Base-by-base conservation (phyloP, 352 stramenopile species). In the Pseudoperonospora humuli region DNA sequence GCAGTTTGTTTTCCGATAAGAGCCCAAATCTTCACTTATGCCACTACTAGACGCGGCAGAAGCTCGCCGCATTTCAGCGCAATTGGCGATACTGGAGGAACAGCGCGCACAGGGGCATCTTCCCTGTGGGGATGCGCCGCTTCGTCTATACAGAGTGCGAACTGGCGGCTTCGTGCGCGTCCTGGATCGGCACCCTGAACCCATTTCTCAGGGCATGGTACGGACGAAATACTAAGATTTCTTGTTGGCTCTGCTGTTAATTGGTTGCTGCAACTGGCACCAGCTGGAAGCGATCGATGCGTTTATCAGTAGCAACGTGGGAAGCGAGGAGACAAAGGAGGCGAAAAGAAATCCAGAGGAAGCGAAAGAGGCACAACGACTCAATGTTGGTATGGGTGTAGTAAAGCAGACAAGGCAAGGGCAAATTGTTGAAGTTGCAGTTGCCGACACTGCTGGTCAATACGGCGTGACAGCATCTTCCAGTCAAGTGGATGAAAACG, bases 91-190 rank as follows among this genome's bases (percentile, higher is more conserved):
- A 18, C 39, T 80, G 14, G 52, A 69, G 50, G 50, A 44, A 5
- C 59, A 66, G 39, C 63, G 59, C 34, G 39, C 38, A 10, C 29
- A 50, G 7, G 57, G 64, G 18, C 28, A 38, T 20, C 39, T 67
- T 1, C 33, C 50, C 1, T 32, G 58, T 42, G 43, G 37, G 20
- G 21, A 56, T 17, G 43, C 28, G 5, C 61, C 63, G 14, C 44
- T 81, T 39, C 57, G 71, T 7, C 39, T 84, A 14, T 84, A 75
- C 38, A 54, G 38, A 37, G 60, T 70, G 27, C 25, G 42, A 15
- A 31, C 42, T 3, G 72, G 75, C 14, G 63, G 67, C 33, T 75
- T 87, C 21, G 59, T 87, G 33, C 68, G 70, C 13, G 70, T 87
- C 10, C 44, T 87, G 41, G 75, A 87, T 43, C 38, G 45, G 20